Evolutionary conservation across 192 early-diverging fungal species (phyloP).

Genomic region (Geranomyces michiganensis): DNA sequence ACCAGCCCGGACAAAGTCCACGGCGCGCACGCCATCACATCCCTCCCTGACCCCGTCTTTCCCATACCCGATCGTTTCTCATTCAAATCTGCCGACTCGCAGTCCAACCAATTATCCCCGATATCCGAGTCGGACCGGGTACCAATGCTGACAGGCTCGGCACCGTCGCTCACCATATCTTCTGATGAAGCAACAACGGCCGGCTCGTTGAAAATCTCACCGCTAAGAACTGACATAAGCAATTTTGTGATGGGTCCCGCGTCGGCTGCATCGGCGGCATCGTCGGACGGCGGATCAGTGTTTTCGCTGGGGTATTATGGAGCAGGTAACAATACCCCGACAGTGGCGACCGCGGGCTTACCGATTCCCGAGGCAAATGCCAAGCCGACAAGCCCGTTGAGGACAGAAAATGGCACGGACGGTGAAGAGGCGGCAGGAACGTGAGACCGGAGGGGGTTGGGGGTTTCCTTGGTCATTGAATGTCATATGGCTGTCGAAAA

Average conservation of each 20-base stretch:
- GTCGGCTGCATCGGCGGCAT: background rate
- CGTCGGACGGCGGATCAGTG: background rate
- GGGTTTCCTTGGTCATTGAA: too few species aligned
- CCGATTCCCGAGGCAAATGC: too few species aligned
- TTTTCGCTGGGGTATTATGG: conserved; percentile 8
- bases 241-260: conserved; percentile 11
- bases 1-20: background rate
- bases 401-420: too few species aligned
- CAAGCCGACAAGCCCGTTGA: too few species aligned
- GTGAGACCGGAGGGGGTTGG: too few species aligned
- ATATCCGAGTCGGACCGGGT: conserved; percentile 24
- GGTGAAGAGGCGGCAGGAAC: too few species aligned
- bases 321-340: background rate
- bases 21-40: conserved; percentile 9
- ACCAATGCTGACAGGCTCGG: background rate
- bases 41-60: conserved; percentile 5
- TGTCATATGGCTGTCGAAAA: too few species aligned
- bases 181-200: background rate
- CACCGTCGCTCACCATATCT: background rate
- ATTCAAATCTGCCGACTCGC: background rate
- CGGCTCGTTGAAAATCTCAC: background rate
- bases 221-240: conserved; percentile 5
- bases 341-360: too few species aligned
- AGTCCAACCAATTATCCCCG: background rate
- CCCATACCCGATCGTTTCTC: background rate